phyloP scores from a whole-genome alignment of 805 yeast species.

The Starmerella floris region DNA sequence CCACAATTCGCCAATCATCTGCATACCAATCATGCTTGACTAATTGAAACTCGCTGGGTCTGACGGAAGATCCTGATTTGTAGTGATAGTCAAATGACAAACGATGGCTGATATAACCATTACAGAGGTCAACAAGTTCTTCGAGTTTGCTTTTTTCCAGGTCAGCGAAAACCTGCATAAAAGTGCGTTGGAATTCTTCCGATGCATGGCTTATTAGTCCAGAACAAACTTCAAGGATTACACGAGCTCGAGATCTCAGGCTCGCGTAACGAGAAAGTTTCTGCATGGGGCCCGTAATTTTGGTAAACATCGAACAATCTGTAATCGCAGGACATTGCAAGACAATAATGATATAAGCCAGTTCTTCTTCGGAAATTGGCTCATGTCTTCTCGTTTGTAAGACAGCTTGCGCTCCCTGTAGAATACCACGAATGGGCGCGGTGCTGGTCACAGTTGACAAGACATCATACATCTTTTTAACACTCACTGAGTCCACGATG shows the following conservation, averaged over 20 bases:
- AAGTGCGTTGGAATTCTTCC: not conserved
- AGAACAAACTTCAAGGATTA: constrained; percentile 50
- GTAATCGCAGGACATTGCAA: constrained; percentile 21
- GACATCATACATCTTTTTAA: constrained; percentile 11
- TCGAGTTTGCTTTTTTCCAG: constrained; percentile 34
- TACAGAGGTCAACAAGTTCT: constrained; percentile 50
- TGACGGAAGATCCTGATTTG: constrained; percentile 12
- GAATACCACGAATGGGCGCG: constrained; percentile 22
- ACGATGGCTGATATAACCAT: constrained; percentile 67
- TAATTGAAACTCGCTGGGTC: constrained; percentile 13
- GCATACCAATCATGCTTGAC: constrained; percentile 45
- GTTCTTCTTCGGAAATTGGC: constrained; percentile 14
- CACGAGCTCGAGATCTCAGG: constrained; percentile 36
- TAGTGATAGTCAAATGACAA: constrained; percentile 33
- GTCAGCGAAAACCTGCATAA: constrained; percentile 28
- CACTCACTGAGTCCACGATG: constrained; percentile 7
- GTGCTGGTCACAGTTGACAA: constrained; percentile 17
- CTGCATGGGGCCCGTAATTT: constrained; percentile 23
- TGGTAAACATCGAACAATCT: constrained; percentile 24
- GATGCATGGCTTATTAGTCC: constrained; percentile 44
- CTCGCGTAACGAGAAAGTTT: constrained; percentile 22
- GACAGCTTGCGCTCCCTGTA: constrained; percentile 22
- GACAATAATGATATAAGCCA: constrained; percentile 18
- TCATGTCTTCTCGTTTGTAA: constrained; percentile 17
- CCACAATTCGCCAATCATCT: constrained; percentile 65